Conservation (phyloP, 2,329 filamentous ascomycete species). For the Lachnellula arida region DNA sequence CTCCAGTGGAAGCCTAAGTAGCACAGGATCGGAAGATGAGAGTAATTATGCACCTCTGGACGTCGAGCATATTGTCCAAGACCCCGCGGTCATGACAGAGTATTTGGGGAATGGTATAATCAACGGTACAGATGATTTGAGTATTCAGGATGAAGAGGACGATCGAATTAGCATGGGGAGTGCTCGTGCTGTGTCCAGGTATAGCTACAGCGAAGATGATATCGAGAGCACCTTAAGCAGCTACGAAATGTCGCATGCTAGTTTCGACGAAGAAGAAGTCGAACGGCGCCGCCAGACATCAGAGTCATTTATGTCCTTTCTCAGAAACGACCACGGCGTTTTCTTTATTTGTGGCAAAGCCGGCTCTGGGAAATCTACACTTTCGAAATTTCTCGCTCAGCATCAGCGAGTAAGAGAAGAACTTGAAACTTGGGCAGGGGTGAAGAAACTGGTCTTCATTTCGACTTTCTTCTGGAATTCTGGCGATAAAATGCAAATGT, state of each 20-base stretch:
- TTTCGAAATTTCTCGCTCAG: neutral
- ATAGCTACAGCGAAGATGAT: neutral
- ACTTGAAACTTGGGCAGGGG: neutral
- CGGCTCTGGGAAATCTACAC: neutral
- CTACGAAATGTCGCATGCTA: neutral
- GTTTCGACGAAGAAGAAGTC: neutral
- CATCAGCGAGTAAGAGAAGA: neutral
- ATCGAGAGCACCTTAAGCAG: neutral
- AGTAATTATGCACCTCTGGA: too few relatives aligned
- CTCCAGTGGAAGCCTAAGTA: too few relatives aligned
- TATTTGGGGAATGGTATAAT: neutral
- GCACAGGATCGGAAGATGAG: too few relatives aligned
- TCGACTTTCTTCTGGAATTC: slow-evolving; percentile 1
- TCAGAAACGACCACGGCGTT: neutral
- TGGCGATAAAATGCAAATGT: neutral
- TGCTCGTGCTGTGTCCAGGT: neutral
- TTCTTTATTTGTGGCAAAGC: slow-evolving; percentile 1
- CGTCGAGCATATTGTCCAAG: too few relatives aligned
- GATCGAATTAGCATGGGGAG: neutral
- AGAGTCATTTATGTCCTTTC: neutral
- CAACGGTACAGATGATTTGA: neutral
- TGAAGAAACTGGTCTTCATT: neutral
- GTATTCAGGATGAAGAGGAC: neutral
- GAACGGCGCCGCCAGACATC: neutral
- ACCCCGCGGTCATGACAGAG: too few relatives aligned